Evolutionary conservation across 805 yeast species (phyloP), one percentile per base, ranked within the genome.

Genomic region (Zygotorulaspora chibaensis): DNA sequence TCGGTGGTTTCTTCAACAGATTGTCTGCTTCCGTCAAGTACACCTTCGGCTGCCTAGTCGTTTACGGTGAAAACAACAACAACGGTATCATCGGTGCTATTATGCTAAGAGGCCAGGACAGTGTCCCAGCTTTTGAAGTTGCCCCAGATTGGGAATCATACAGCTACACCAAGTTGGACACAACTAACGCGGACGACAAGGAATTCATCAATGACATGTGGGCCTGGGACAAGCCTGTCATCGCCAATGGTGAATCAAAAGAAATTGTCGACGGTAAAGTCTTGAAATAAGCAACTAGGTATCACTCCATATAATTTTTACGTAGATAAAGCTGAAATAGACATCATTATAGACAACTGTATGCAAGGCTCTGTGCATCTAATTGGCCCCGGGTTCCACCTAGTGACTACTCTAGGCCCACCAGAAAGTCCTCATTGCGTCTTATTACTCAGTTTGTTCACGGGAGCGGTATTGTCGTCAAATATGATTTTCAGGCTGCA

Each of bases 61-160:
- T 90, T 59, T 89, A 84, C 76, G 97, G 97, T 73, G 96, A 85
- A 77, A 87, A 87, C 87, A 89, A 87, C 85, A 77, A 84, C 84
- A 89, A 88, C 75, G 96, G 96, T 77, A 87, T 90, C 69, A 75
- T 86, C 63, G 96, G 95, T 77, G 93, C 84, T 67, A 83, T 90
- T 80, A 73, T 90, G 65, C 84, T 90, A 66, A 87, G 96, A 76
- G 98, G 98, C 63, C 86, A 89, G 72, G 96, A 90, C 56, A 74
- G 61, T 68, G 78, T 60, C 48, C 95, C 96, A 69, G 98, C 96
- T 55, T 87, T 90, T 66, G 87, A 90, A 58, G 97, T 90, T 72
- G 98, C 97, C 67, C 97, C 98, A 73, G 99, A 91, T 75, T 89
- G 96, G 95, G 98, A 91, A 76, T 87, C 96, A 43, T 91, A 87